phyloP scores from a whole-genome alignment of 164 flowering plant genomes.

The Annona squamosa region DNA sequence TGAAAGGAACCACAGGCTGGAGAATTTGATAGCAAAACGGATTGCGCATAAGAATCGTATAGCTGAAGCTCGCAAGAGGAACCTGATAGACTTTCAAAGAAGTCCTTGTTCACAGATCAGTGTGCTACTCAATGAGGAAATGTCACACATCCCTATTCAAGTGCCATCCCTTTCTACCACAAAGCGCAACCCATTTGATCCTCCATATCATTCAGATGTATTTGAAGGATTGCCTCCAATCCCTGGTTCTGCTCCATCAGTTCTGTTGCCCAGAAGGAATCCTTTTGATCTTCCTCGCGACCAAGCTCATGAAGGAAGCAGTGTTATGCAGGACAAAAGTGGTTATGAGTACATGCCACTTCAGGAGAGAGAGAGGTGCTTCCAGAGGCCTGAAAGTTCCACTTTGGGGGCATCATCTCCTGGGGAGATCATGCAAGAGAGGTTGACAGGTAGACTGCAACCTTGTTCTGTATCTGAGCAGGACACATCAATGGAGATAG shows the following conservation, averaged over 20 bases:
- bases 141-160: slow-evolving; percentile 23
- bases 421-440: slow-evolving; percentile 40
- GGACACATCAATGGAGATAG: slow-evolving; percentile 33
- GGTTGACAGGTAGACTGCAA: slow-evolving; percentile 31
- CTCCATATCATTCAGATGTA: slow-evolving; percentile 46
- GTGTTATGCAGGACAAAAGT: slow-evolving; percentile 49
- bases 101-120: slow-evolving; percentile 19
- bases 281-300: slow-evolving; percentile 92
- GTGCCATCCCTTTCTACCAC: slow-evolving; percentile 55
- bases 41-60: slow-evolving; percentile 49
- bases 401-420: slow-evolving; percentile 47
- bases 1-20: slow-evolving; percentile 77
- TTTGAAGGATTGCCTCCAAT: slow-evolving; percentile 49
- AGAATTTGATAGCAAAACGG: slow-evolving; percentile 77
- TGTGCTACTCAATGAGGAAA: background rate
- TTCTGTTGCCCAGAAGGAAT: slow-evolving; percentile 50
- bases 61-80: slow-evolving; percentile 46
- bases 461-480: slow-evolving; percentile 61
- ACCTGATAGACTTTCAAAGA: slow-evolving; percentile 72
- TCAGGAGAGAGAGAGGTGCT: slow-evolving; percentile 48
- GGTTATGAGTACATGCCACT: slow-evolving; percentile 44
- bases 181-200: slow-evolving; percentile 74
- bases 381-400: slow-evolving; percentile 73
- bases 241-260: slow-evolving; percentile 90
- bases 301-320: slow-evolving; percentile 61